Base-by-base conservation (phyloP, 371 early-diverging fungal species). In the Mucor plumbeus region DNA sequence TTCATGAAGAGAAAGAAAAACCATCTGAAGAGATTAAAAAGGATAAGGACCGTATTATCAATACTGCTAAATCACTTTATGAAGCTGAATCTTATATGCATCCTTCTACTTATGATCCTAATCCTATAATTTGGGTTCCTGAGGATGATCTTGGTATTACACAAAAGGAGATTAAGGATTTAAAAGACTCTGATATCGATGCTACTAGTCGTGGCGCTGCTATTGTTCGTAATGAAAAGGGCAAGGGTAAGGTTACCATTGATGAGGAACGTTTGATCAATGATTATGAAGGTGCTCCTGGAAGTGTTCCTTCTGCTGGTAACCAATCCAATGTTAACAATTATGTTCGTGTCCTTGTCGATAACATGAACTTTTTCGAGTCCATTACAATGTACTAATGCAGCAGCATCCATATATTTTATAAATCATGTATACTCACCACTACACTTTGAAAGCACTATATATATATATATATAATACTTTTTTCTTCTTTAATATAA, bases 131-230 rank as follows among this genome's bases (percentile, higher is more conserved):
- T 17, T 78, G 78, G 78, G 33, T 78, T 4, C 75, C 78, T 54
- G 73, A 75, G 19, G 78, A 78, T 34, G 75, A 74, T n/a, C 41
- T 70, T 5, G 75, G 78, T 3, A 70, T 78, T 39, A 56, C 75
- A 1, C 55, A 70, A 50, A 63, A 64, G 21, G 61, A 72, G 39
- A 50, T 72, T 4, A 35, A 57, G 14, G 65, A 74, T n/a, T 54
- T 77, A 19, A 47, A 69, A 14, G 19, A 36, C 3, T 26, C 39
- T 8, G 67, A 63, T 54, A 69, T 77, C 11, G 53, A 68, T 14
- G 64, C 63, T 15, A 68, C 70, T 7, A 55, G 56, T 38, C 59
- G 69, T 1, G 41, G 65, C 41, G 77, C 77, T 11, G 61, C 57
- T 21, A 17, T 74, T 26, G 61, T 67, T 0, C 69, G 66, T 19